phyloP scores from a whole-genome alignment of 176 grass and related monocot species.

The Aegilops tauschii region DNA sequence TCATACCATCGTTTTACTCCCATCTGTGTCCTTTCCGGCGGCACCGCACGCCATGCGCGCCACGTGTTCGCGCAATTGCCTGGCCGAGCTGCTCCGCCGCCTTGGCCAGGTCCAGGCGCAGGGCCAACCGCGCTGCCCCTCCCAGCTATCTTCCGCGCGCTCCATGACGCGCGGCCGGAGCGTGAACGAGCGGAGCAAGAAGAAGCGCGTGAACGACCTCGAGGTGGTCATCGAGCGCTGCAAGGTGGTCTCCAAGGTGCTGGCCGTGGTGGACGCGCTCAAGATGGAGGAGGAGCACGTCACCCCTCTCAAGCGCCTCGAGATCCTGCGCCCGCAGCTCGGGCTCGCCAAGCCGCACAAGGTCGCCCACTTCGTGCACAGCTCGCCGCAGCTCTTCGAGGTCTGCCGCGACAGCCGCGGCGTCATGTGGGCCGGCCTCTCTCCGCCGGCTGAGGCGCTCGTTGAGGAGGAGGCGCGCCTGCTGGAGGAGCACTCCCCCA shows the following conservation, averaged over 20 bases:
- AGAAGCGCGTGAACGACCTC: constrained; percentile 66
- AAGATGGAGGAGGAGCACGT: constrained; percentile 78
- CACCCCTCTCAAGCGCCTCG: constrained; percentile 61
- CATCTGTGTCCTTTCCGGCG: fast-evolving
- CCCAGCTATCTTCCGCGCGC: constrained; percentile 22
- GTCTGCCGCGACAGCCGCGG: constrained; percentile 64
- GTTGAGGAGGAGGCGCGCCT: constrained; percentile 66
- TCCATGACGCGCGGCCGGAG: constrained; percentile 62
- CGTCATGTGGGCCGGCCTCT: constrained; percentile 67
- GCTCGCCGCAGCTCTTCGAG: constrained; percentile 75
- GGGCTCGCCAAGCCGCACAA: constrained; percentile 66
- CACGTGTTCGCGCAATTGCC: constrained; percentile 36
- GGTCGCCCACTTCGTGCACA: constrained; percentile 68
- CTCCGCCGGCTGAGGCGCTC: constrained; percentile 51
- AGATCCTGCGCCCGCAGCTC: constrained; percentile 68
- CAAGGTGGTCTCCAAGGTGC: constrained; percentile 72
- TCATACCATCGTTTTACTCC: not conserved
- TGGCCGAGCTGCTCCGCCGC: constrained; percentile 21
- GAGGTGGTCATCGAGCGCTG: constrained; percentile 70
- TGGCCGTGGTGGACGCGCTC: constrained; percentile 57
- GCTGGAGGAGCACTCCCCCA: constrained; percentile 49
- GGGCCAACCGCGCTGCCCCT: not conserved
- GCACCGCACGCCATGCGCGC: constrained; percentile 29
- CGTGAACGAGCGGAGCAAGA: constrained; percentile 69
- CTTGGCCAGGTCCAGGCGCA: not conserved